Percentiles rank a stretch among this genome's conserved stretches.
These are phyloP conservation scores for Scenedesmus sp. DNA, from an alignment of 163 green algal genomes.

Conservation along the genomic window DNA sequence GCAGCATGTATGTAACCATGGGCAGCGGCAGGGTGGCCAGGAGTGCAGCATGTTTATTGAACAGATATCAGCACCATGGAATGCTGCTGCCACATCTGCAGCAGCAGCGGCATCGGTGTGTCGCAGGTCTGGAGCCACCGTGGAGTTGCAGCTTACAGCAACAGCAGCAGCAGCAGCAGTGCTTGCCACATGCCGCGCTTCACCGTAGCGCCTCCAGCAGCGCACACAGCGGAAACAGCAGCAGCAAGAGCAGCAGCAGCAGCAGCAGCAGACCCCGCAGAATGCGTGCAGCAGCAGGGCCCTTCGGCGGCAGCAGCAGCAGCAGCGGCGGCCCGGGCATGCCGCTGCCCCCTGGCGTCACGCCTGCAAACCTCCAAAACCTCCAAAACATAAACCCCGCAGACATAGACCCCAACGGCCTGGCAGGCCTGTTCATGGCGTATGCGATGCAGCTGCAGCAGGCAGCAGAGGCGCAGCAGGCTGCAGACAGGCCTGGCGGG, in stretches of 20 bases:
- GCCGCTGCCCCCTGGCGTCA: background rate
- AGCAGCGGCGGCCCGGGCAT: background rate
- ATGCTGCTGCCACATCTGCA: background rate
- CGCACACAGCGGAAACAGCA: background rate
- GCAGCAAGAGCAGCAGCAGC: slow-evolving; percentile 7
- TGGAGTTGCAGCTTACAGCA: background rate
- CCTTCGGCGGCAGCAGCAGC: background rate
- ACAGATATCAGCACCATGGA: background rate
- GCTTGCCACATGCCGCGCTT: background rate
- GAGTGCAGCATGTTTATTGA: background rate
- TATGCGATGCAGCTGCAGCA: slow-evolving; percentile 51
- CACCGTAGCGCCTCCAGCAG: background rate
- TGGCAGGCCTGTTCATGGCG: slow-evolving; percentile 52
- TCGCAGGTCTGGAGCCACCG: background rate
- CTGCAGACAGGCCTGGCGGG: background rate
- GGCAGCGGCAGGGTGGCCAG: background rate
- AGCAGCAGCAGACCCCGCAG: background rate
- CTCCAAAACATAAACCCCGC: background rate
- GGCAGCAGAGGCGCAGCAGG: slow-evolving; percentile 44
- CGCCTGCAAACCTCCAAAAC: background rate
- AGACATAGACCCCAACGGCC: slow-evolving; percentile 35
- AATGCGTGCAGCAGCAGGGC: background rate
- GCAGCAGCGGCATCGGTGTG: slow-evolving; percentile 1
- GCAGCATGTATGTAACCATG: background rate
- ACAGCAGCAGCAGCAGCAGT: background rate